Evolutionary conservation across 2,329 filamentous ascomycete genomes (phyloP), one percentile per base, ranked within the genome.

Genomic region (Pyricularia sp.): DNA sequence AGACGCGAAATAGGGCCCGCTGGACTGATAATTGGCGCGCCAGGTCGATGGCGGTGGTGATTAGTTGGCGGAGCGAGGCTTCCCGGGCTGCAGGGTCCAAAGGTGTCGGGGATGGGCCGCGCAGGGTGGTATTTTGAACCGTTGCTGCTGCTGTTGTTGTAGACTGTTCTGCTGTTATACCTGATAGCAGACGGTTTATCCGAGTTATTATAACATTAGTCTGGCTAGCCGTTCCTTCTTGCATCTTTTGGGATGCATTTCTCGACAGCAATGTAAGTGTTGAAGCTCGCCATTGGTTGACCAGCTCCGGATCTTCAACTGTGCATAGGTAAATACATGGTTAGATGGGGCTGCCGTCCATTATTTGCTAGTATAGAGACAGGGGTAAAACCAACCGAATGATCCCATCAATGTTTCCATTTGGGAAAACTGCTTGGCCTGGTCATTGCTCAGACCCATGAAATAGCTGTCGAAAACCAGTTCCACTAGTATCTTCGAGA

Each of bases 211-310:
- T 78, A 14, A 74, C 73, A 55, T 84, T 80, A 20, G 79, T 78
- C 36, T 83, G 74, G 28, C 74, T 72, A 25, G 77, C 71, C 3
- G 85, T 87, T 72, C 84, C 79, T 17, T 77, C 73, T 67, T 82
- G 78, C 42, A 88, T 79, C 69, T 79, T 81, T 42, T 79, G 73
- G 20, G 78, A 76, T 6, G 83, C 80, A 70, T 86, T 85, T 73
- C 85, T 86, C 68, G 82, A 83, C 67, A 91, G 76, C 63, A 88
- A 81, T 30, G 85, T 81, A 59, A 90, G 81, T 1, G 88, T 91
- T n/a, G 83, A 81, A 6, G 88, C 86, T 58, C 89, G 86, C 88
- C 88, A 91, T 74, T 88, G 85, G 74, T 90, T 90, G 71, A 88
- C 82, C 33, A 83, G 68, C 61, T 72, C 73, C 7, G 68, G 61